Conservation (phyloP, 148 eudicot genomes). For the Pouteria glomerata region DNA sequence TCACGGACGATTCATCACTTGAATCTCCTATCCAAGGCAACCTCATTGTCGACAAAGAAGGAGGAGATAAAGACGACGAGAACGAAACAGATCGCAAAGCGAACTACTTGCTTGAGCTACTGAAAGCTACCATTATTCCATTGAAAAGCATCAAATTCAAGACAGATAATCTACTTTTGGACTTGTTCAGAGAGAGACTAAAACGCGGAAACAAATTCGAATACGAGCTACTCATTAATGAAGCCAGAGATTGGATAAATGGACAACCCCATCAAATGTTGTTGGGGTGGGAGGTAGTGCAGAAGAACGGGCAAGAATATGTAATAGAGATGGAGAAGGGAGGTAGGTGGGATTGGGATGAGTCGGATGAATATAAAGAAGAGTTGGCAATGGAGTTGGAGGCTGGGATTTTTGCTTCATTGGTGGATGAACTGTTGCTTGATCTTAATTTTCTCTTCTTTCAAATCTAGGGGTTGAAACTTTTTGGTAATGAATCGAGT, state of each 20-base stretch:
- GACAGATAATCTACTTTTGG: constrained; percentile 27
- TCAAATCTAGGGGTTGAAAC: no score
- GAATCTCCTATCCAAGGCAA: constrained; percentile 19
- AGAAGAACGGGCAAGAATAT: constrained; percentile 45
- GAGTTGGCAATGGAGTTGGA: constrained; percentile 50
- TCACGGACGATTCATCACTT: constrained; percentile 22
- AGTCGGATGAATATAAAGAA: constrained; percentile 30
- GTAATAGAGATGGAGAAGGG: constrained; percentile 52
- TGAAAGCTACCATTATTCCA: constrained; percentile 22
- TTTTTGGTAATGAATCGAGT: no score
- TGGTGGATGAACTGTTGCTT: constrained; percentile 46
- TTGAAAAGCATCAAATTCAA: constrained; percentile 15
- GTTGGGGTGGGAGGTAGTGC: constrained; percentile 52
- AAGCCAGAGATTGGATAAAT: constrained; percentile 52
- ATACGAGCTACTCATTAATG: constrained; percentile 18
- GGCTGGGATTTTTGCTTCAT: constrained; percentile 30
- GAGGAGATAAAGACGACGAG: constrained; percentile 15
- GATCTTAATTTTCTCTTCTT: no score
- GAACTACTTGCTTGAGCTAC: constrained; percentile 26
- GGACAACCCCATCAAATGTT: constrained; percentile 22
- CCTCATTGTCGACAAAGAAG: constrained; percentile 4
- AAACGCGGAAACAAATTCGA: background rate
- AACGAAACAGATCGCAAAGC: constrained; percentile 22
- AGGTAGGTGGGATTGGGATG: constrained; percentile 42
- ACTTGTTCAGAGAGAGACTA: constrained; percentile 38